Percentiles rank a stretch among this genome's conserved stretches.
Evolutionary conservation across 371 early-diverging fungal species (phyloP).

Genomic region (Circinella minor): DNA sequence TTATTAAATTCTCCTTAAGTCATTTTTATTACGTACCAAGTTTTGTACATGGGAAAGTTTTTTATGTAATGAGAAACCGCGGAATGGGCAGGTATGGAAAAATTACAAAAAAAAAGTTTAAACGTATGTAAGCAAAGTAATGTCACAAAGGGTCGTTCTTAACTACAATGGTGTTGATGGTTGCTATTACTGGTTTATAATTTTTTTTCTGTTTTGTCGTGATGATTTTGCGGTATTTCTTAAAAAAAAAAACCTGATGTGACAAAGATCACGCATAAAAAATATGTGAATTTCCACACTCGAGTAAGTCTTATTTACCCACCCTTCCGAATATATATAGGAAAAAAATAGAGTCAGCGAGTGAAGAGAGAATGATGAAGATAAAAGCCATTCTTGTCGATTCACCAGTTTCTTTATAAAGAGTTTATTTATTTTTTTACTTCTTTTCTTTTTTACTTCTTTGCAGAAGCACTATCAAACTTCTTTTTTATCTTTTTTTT

Average conservation of each 20-base stretch:
- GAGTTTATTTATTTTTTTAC: neutral
- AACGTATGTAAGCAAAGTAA: neutral
- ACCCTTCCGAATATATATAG: no score
- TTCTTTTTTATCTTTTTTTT: neutral
- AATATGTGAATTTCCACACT: conserved; percentile 1
- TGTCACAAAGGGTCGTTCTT: conserved; percentile 5
- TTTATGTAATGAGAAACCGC: conserved; percentile 5
- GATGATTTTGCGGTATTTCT: neutral
- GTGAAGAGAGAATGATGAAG: neutral
- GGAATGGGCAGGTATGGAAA: neutral
- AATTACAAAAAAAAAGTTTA: neutral
- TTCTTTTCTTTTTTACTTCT: conserved; percentile 5
- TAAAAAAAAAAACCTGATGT: neutral
- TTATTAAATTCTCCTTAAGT: neutral
- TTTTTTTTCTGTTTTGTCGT: no score
- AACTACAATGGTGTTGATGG: no score
- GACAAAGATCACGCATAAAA: conserved; percentile 8
- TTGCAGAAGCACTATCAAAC: neutral
- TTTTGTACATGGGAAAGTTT: conserved; percentile 3
- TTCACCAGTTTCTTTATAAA: neutral
- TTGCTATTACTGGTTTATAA: neutral
- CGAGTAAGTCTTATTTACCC: no score
- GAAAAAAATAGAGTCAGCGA: no score
- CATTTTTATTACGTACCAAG: neutral
- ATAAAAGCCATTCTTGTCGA: neutral